phyloP scores from a whole-genome alignment of 106 monocot genomes.

The Hemerocallis citrina region DNA sequence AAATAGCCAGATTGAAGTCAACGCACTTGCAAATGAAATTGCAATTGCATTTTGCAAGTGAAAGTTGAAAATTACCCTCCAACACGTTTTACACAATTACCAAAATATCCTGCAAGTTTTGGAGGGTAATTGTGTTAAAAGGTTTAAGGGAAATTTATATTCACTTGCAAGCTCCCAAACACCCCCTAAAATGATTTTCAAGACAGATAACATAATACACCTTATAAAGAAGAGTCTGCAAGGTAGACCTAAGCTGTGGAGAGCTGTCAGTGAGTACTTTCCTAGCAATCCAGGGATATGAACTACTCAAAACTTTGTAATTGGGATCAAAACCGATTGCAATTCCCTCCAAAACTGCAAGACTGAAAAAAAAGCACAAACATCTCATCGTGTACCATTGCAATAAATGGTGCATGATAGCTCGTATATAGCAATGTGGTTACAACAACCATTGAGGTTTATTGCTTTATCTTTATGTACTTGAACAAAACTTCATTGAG shows the following conservation, averaged over 20 bases:
- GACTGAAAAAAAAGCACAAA: conserved; percentile 39
- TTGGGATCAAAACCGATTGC: conserved; percentile 84
- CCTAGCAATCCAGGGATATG: conserved; percentile 99
- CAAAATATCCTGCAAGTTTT: too few species aligned
- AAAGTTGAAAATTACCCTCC: too few species aligned
- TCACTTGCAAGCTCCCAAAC: too few species aligned
- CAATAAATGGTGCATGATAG: background rate
- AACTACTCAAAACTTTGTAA: conserved; percentile 95
- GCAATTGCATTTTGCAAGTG: background rate
- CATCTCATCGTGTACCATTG: background rate
- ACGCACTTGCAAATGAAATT: background rate
- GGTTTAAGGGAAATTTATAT: too few species aligned
- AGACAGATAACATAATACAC: conserved; percentile 14
- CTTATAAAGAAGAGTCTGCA: conserved; percentile 88
- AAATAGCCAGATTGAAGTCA: too few species aligned
- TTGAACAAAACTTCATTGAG: background rate
- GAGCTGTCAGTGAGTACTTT: conserved; percentile 92
- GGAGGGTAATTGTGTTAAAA: too few species aligned
- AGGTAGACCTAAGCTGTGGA: conserved; percentile 74
- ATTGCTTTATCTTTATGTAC: background rate
- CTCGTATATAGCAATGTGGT: background rate
- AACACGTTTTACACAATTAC: too few species aligned
- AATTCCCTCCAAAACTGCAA: conserved; percentile 97
- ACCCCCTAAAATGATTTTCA: background rate
- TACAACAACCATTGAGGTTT: too few species aligned